phyloP scores from a whole-genome alignment of 768 basidiomycete species.

The Basidioascus undulatus region DNA sequence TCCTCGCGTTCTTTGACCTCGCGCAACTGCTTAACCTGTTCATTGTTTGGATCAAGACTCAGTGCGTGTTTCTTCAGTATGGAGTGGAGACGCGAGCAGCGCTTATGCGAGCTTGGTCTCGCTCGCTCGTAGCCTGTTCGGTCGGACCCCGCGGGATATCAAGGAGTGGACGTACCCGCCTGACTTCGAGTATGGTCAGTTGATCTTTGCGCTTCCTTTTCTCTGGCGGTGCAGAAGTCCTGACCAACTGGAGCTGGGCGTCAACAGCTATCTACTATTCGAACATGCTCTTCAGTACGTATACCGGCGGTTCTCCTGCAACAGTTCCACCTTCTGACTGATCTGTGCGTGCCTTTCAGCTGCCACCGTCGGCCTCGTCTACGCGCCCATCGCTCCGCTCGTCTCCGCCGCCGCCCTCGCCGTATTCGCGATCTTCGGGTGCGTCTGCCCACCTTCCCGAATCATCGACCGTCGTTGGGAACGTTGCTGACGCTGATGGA shows the following conservation, averaged over 20 bases:
- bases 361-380: conserved; percentile 81
- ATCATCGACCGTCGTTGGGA: conserved; percentile 14
- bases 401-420: conserved; percentile 57
- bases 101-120: conserved; percentile 1
- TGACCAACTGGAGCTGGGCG: conserved; percentile 3
- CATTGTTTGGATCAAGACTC: conserved; percentile 48
- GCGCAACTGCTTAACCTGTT: conserved; percentile 83
- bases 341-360: conserved; percentile 18
- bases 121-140: conserved; percentile 32
- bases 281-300: conserved; percentile 28
- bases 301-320: conserved; percentile 10
- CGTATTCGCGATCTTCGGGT: conserved; percentile 45
- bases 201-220: conserved; percentile 33
- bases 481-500: neutral
- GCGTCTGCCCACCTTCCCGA: conserved; percentile 3
- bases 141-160: conserved; percentile 71
- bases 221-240: conserved; percentile 2
- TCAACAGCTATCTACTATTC: conserved; percentile 20
- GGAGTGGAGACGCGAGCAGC: neutral
- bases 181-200: conserved; percentile 64
- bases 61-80: conserved; percentile 23
- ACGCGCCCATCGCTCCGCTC: conserved; percentile 80
- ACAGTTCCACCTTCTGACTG: conserved; percentile 1
- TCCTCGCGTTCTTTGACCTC: conserved; percentile 80
- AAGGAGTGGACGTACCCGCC: conserved; percentile 76